phyloP scores from a whole-genome alignment of 768 basidiomycete species.

The Pleurotus citrinopileatus region DNA sequence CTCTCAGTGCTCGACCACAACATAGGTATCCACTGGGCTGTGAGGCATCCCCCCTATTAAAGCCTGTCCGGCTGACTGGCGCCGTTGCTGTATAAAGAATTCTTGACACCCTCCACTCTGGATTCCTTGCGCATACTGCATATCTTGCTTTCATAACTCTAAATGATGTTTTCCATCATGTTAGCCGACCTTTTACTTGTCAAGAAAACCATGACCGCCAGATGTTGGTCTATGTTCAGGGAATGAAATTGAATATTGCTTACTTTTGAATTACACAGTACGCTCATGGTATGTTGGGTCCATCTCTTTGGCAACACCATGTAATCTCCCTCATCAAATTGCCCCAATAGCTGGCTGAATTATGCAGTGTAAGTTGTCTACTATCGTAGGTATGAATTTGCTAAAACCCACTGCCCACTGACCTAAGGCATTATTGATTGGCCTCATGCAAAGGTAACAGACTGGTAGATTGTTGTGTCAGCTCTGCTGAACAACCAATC shows the following conservation, averaged over 20 bases:
- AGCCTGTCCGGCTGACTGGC: too few relatives aligned
- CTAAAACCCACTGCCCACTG: too few relatives aligned
- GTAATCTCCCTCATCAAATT: background rate
- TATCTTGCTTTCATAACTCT: background rate
- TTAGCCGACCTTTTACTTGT: background rate
- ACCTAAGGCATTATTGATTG: background rate
- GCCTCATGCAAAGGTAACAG: background rate
- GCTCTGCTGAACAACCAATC: background rate
- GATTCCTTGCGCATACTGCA: background rate
- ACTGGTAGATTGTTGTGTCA: too few relatives aligned
- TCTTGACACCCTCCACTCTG: background rate
- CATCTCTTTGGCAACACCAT: too few relatives aligned
- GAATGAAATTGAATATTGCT: background rate
- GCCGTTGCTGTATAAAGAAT: too few relatives aligned
- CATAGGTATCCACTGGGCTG: too few relatives aligned
- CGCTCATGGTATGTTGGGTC: slow-evolving; percentile 1
- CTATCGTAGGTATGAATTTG: too few relatives aligned
- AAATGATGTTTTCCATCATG: background rate
- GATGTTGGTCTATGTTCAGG: background rate
- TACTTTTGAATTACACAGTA: background rate
- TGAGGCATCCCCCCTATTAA: too few relatives aligned
- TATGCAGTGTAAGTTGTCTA: background rate
- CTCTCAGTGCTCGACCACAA: too few relatives aligned
- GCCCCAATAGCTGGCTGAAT: background rate
- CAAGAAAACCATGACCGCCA: background rate